Conservation (phyloP, 495 filamentous ascomycete species). For the Xylaria acuta region DNA sequence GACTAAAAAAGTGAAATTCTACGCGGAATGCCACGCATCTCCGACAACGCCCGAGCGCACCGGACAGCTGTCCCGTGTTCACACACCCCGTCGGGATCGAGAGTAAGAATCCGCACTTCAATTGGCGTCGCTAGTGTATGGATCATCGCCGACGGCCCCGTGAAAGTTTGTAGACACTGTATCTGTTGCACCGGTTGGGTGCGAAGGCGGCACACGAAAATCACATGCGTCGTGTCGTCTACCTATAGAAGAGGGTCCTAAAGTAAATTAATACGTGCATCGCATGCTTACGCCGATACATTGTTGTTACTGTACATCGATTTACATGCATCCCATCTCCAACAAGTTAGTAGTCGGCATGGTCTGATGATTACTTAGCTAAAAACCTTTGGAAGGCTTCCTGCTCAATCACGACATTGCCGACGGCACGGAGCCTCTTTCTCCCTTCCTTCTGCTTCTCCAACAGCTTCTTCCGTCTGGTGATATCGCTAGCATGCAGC, state of each 20-base stretch:
- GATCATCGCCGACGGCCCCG: not conserved
- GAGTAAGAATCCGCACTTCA: not conserved
- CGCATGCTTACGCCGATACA: not conserved
- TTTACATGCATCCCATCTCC: not conserved
- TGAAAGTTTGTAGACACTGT: not conserved
- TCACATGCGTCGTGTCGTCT: not conserved
- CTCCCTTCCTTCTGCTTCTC: conserved; percentile 98
- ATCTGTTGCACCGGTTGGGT: not conserved
- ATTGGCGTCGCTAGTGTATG: not conserved
- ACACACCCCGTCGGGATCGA: not conserved
- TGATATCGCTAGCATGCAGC: conserved; percentile 89
- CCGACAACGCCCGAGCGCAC: not conserved
- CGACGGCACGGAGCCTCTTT: conserved; percentile 78
- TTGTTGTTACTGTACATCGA: conserved; percentile 23
- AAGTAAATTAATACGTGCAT: not conserved
- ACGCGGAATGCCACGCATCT: not conserved
- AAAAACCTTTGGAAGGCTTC: conserved; percentile 92
- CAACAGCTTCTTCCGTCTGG: conserved; percentile 80
- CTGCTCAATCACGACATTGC: conserved; percentile 89
- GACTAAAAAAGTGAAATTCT: not conserved
- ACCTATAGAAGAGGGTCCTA: not conserved
- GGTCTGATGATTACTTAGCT: conserved; percentile 46
- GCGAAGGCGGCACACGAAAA: not conserved
- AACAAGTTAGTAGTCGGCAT: not conserved
- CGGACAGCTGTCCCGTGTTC: not conserved